Evolutionary conservation across 1,284 basidiomycete species (phyloP).

Genomic region (Boletus sp.): DNA sequence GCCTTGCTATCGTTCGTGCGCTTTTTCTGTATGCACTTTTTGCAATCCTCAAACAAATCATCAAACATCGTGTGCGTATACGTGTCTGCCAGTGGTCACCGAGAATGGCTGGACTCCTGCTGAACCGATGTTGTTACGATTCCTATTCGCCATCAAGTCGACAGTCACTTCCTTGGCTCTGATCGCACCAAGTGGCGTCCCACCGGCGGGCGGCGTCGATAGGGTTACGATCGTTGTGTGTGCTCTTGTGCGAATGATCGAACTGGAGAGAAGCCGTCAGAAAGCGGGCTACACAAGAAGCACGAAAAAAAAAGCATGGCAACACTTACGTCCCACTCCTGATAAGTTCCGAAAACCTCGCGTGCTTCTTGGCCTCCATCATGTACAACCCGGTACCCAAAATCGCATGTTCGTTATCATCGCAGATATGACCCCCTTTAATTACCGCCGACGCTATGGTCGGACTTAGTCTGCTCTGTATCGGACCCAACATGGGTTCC

Average conservation of each 20-base stretch:
- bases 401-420: conserved; percentile 29
- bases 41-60: not conserved
- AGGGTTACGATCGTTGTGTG: conserved; percentile 29
- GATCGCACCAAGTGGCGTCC: conserved; percentile 24
- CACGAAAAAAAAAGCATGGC: not conserved
- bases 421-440: conserved; percentile 14
- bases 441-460: conserved; percentile 12
- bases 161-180: conserved; percentile 28
- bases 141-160: conserved; percentile 15
- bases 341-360: conserved; percentile 42
- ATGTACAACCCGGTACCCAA: conserved; percentile 44
- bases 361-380: conserved; percentile 42
- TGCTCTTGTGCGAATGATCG: conserved; percentile 30
- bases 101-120: not conserved
- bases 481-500: conserved; percentile 17
- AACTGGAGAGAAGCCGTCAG: conserved; percentile 16
- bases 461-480: not conserved
- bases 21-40: not conserved
- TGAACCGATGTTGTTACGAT: conserved; percentile 2
- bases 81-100: not conserved
- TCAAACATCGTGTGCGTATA: conserved; percentile 5
- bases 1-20: not conserved
- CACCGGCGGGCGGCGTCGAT: conserved; percentile 14
- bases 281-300: conserved; percentile 2
- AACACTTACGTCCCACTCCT: conserved; percentile 41